Percentiles rank a stretch among this genome's conserved stretches.
Conservation (phyloP, 305 asterid species). For the Withania somnifera region DNA sequence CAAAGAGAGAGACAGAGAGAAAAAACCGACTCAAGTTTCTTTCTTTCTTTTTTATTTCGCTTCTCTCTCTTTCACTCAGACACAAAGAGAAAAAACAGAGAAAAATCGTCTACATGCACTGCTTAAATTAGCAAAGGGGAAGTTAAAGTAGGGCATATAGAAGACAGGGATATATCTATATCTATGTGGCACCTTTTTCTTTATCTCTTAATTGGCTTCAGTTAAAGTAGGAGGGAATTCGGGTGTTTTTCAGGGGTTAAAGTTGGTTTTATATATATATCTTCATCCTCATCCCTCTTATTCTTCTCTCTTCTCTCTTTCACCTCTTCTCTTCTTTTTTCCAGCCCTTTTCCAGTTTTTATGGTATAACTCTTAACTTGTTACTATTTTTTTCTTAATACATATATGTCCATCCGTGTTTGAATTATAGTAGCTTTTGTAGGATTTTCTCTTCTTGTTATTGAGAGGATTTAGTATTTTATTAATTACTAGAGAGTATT, state of each 20-base stretch:
- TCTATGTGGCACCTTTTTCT: constrained; percentile 43
- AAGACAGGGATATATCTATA: neutral
- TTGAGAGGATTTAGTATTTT: neutral
- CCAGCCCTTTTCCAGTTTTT: neutral
- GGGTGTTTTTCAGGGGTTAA: constrained; percentile 41
- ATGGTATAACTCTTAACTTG: neutral
- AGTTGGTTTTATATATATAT: constrained; percentile 43
- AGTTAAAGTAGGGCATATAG: constrained; percentile 52
- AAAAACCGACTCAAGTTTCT: constrained; percentile 9
- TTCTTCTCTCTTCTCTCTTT: constrained; percentile 1
- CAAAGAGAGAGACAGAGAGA: constrained; percentile 1
- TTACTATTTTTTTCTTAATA: neutral
- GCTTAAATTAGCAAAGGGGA: constrained; percentile 50
- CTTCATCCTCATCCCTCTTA: neutral
- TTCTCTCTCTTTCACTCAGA: neutral
- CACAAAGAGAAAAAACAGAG: constrained; percentile 17
- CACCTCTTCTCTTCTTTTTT: constrained; percentile 8
- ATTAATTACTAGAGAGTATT: neutral
- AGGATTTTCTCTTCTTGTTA: neutral
- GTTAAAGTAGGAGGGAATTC: constrained; percentile 63
- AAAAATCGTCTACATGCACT: constrained; percentile 11
- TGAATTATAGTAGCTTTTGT: neutral
- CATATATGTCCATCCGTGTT: neutral
- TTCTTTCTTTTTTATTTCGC: constrained; percentile 12
- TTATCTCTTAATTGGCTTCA: constrained; percentile 39